phyloP scores from a whole-genome alignment of 2,329 filamentous ascomycete species.

The Alternaria ethzedia region DNA sequence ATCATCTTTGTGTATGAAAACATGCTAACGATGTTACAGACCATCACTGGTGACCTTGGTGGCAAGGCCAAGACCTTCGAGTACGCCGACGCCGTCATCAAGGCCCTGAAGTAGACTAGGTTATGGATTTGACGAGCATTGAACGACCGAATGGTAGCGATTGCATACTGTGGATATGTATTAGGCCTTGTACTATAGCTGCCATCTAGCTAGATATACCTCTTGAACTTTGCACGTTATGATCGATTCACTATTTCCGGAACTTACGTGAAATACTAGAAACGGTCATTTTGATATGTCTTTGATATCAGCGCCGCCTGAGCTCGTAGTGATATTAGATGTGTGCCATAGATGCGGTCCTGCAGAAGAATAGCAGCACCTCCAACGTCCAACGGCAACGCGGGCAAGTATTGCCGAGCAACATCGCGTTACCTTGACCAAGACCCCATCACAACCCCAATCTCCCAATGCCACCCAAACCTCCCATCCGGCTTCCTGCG shows the following conservation, averaged over 20 bases:
- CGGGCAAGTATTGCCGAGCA: conserved; percentile 12
- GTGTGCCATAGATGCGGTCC: neutral
- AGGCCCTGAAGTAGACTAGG: conserved; percentile 56
- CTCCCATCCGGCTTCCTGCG: conserved; percentile 21
- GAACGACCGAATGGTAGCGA: conserved; percentile 35
- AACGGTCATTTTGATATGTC: neutral
- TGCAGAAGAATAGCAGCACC: neutral
- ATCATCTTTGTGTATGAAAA: neutral
- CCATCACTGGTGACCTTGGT: conserved; percentile 92
- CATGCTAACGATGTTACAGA: conserved; percentile 48
- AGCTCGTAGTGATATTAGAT: neutral
- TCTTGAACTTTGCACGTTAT: conserved; percentile 17
- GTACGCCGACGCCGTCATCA: conserved; percentile 92
- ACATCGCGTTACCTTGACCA: neutral
- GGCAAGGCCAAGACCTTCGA: conserved; percentile 96
- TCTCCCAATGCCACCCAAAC: conserved; percentile 34
- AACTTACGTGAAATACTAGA: neutral
- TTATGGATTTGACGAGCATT: conserved; percentile 35
- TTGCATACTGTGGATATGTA: conserved; percentile 49
- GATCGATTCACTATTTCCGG: neutral
- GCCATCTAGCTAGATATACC: conserved; percentile 33
- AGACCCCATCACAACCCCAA: neutral
- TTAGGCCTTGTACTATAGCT: conserved; percentile 46
- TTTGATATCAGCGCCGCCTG: neutral
- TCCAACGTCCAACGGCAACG: neutral